phyloP scores from a whole-genome alignment of 2,329 filamentous ascomycete genomes.

The Pyrenophora teres region DNA sequence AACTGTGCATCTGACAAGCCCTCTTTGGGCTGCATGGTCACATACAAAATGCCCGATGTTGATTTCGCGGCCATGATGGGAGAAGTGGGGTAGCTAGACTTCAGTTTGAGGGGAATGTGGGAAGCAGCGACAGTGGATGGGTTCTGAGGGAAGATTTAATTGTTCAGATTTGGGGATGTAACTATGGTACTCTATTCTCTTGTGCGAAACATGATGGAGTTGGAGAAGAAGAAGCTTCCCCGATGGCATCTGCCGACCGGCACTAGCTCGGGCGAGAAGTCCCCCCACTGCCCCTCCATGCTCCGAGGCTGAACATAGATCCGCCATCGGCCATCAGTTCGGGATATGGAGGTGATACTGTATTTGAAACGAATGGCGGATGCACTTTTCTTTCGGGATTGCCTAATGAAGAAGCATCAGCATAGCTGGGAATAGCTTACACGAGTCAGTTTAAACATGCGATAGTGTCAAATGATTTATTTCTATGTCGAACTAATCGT shows the following conservation, averaged over 20 bases:
- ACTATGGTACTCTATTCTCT: conserved; percentile 3
- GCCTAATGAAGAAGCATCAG: too few species aligned
- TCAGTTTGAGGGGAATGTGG: neutral
- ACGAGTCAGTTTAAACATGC: neutral
- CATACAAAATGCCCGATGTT: conserved; percentile 73
- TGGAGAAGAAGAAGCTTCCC: conserved; percentile 24
- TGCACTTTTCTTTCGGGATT: too few species aligned
- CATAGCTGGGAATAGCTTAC: neutral
- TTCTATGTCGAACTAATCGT: conserved; percentile 60
- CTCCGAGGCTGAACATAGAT: conserved; percentile 33
- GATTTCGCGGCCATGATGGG: conserved; percentile 49
- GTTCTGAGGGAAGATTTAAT: neutral
- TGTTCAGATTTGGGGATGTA: neutral
- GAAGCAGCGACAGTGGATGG: neutral
- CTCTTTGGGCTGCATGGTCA: conserved; percentile 80
- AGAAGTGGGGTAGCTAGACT: conserved; percentile 2
- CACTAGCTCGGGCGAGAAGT: conserved; percentile 12
- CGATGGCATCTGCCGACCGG: conserved; percentile 43
- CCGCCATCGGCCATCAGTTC: conserved; percentile 4
- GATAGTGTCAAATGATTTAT: too few species aligned
- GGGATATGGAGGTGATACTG: conserved; percentile 2
- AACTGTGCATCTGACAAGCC: conserved; percentile 71
- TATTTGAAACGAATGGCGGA: neutral
- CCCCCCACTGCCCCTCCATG: conserved; percentile 23
- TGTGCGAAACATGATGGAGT: conserved; percentile 9